Evolutionary conservation across 768 basidiomycete species (phyloP), one percentile per base, ranked within the genome.

Genomic region (Amanita thiersii): DNA sequence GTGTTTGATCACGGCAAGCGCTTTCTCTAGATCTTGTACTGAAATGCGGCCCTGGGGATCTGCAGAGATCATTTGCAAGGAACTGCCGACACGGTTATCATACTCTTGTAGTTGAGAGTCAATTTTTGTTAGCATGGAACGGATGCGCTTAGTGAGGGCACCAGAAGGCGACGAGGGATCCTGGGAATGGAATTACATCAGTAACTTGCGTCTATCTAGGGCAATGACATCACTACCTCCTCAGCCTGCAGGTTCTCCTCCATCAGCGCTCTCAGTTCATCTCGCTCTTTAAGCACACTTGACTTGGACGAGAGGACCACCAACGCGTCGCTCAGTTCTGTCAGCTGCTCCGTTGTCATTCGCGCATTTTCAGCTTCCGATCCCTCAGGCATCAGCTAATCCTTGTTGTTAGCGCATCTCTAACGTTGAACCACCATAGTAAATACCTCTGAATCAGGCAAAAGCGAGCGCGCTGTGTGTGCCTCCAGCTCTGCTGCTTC

Each of bases 341-440:
- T 86, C 17, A 99, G 72, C 54, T 99, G 93, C 54, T 98, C 94
- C 7, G 85, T 78, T 2, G 92, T 98, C 94, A 99, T 97, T 32
- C 90, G 82, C n/a, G 90, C 91, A 50, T 84, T 78, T 21, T 79
- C 81, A 36, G 73, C 68, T 44, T 73, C 77, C 18, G 63, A 37
- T 19, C 64, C 59, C 47, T 86, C 78, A n/a, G 79, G 74, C 33
- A 78, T 61, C 33, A 88, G 67, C 84, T 87, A 45, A 3, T n/a
- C 8, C n/a, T 29, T 8, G n/a, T 19, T 6, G 11, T 24, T 5
- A 23, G 28, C 35, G 20, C 42, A 25, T 2, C 8, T 5, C 10
- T 7, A 11, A 37, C 33, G 20, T 26, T 19, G 14, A 14, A 7
- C 18, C 25, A 17, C 24, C 5, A 35, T 28, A 24, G 12, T 2